Evolutionary conservation across 768 basidiomycete species (phyloP), one percentile per base, ranked within the genome.

Genomic region (Tylopilus balloui): DNA sequence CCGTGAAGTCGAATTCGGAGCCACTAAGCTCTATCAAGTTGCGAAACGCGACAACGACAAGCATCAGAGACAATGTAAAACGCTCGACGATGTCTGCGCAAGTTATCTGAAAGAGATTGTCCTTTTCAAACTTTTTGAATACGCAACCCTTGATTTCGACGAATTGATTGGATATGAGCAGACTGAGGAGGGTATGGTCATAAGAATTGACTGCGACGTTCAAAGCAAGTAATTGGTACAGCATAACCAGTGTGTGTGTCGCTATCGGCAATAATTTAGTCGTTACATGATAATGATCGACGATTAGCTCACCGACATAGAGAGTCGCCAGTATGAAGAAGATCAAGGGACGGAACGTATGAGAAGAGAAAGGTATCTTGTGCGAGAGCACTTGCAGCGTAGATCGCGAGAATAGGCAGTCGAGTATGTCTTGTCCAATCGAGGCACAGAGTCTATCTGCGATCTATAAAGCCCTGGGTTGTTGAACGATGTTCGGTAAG

Each of bases 61-160:
- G 79, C 94, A 98, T 97, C 15, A 98, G 70, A 4, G 82, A 77
- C 4, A 99, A 78, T 1, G 90, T 92, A 60, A 98, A 99, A 1
- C 96, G 85, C 65, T 99, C 96, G 19, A 98, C 96, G 53, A 99
- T 97, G 65, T 99, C 96, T 54, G 96, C 96, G 58, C 96, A 99
- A 40, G 93, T 94, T 51, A 99, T 94, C 68, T 99, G 96, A 66
- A 99, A 97, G 9, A 99, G 78, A 62, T 89, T 97, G 61, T 99
- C 96, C 65, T 97, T 99, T 65, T 98, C 96, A 60, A 99, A 98
- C 65, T 88, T 97, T 71, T 98, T 99, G 81, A 99, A 99, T 2
- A 99, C 96, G 64, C 90, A 92, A 28, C 95, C 94, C 70, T 99
- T 99, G 69, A 98, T 98, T 70, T 99, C 96, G 28, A 98, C 95